Evolutionary conservation across 164 flowering plant species (phyloP).

Genomic region (Magnolia changhungtana): DNA sequence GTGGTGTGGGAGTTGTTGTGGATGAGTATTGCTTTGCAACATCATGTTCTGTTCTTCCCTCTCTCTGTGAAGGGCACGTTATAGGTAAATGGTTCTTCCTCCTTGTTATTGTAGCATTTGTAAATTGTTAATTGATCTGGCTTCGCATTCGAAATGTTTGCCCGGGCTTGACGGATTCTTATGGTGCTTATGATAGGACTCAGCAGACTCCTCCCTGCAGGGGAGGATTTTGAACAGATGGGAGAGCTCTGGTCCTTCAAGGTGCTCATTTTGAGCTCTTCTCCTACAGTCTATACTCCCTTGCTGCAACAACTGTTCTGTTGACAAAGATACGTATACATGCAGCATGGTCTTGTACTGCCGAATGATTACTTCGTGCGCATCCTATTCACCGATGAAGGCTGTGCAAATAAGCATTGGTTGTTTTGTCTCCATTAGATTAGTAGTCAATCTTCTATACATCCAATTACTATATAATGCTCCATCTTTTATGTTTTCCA

Average conservation of each 20-base stretch:
- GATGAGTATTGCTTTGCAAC: not conserved
- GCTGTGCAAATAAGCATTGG: slow-evolving; percentile 4
- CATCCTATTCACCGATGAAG: slow-evolving; percentile 5
- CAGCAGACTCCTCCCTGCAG: slow-evolving; percentile 6
- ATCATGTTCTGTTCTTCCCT: slow-evolving; percentile 16
- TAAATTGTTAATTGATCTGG: slow-evolving; percentile 1
- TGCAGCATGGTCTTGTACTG: slow-evolving; percentile 13
- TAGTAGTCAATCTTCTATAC: not conserved
- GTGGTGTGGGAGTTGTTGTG: slow-evolving; percentile 9
- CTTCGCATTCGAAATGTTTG: not conserved
- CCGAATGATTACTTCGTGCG: slow-evolving; percentile 11
- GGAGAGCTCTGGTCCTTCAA: slow-evolving; percentile 11
- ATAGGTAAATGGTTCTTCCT: slow-evolving; percentile 1
- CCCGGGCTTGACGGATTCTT: not conserved
- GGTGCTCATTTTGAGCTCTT: not conserved
- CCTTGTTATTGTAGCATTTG: not conserved
- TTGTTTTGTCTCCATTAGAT: slow-evolving; percentile 1
- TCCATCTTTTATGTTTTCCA: too few relatives aligned
- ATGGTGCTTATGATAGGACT: slow-evolving; percentile 3
- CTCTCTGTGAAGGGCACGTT: slow-evolving; percentile 12
- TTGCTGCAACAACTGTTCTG: not conserved
- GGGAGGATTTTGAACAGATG: slow-evolving; percentile 5
- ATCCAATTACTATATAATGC: not conserved
- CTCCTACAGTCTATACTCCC: not conserved
- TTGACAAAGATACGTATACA: not conserved